Evolutionary conservation across 1,284 basidiomycete genomes (phyloP), one percentile per base, ranked within the genome.

Genomic region (Wallemia ichthyophaga): DNA sequence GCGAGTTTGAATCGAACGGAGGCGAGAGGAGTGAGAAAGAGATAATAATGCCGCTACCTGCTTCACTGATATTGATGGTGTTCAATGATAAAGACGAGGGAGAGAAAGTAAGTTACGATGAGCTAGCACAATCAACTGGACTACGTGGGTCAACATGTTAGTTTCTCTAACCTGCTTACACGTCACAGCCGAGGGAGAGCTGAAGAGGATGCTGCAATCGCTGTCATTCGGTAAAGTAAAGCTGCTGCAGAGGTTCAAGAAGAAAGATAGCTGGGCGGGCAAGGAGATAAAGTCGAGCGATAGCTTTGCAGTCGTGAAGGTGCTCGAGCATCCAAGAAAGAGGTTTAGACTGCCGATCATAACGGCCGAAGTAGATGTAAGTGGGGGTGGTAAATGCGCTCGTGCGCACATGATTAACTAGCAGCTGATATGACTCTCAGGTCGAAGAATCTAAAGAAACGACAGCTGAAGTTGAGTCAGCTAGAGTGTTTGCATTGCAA

Each of bases 381-480:
- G 37, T 13, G 11, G 5, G 7, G 37, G 5, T 21, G 7, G 3
- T 48, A 21, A 21, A 15, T 3, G n/a, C n/a, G n/a, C n/a, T n/a
- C n/a, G n/a, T n/a, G n/a, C n/a, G n/a, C n/a, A n/a, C n/a, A n/a
- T n/a, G n/a, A n/a, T n/a, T n/a, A n/a, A n/a, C n/a, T n/a, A n/a
- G n/a, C n/a, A n/a, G n/a, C 37, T 48, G n/a, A 48, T 21, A 48
- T 11, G 13, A 11, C n/a, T 48, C n/a, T 17, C 58, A 60, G 57
- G 59, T 61, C 19, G 67, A 68, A 58, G 67, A 68, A 61, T 66
- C 66, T 31, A 64, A 64, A 61, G 59, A 61, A 56, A 67, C 67
- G 27, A 64, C 65, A 57, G 61, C 64, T 56, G 63, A 64, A 5
- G 67, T 68, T 24, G 61, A 65, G 66, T 26, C 24, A 17, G 55